Percentiles rank a stretch among this genome's conserved stretches.
Conservation (phyloP, 108 stramenopile species). For the Licmophora abbreviata region DNA sequence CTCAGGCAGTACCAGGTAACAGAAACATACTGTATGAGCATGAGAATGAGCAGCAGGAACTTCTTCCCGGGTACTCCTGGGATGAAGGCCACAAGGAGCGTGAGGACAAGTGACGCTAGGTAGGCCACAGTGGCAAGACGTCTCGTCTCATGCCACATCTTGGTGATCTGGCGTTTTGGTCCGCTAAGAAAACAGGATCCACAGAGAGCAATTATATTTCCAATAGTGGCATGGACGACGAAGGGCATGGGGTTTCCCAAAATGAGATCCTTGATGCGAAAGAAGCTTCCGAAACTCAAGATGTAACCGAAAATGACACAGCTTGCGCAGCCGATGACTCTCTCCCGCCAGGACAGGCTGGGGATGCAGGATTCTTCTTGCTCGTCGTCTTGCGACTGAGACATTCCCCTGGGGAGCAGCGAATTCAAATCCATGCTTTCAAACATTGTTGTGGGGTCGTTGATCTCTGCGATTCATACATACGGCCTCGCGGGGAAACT, state of each 20-base stretch:
- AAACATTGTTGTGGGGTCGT: neutral
- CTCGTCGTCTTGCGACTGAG: neutral
- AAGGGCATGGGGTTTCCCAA: conserved; percentile 34
- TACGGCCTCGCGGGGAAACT: too few relatives aligned
- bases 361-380: conserved; percentile 14
- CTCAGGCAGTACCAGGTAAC: conserved; percentile 49
- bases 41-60: conserved; percentile 29
- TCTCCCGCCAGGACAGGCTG: conserved; percentile 25
- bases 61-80: conserved; percentile 17
- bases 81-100: conserved; percentile 24
- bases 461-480: too few relatives aligned
- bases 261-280: conserved; percentile 35
- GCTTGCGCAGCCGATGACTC: conserved; percentile 43
- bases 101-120: conserved; percentile 25
- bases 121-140: conserved; percentile 31
- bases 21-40: conserved; percentile 41
- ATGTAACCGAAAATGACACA: conserved; percentile 56
- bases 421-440: conserved; percentile 4
- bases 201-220: conserved; percentile 42
- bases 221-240: conserved; percentile 41
- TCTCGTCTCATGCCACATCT: conserved; percentile 40
- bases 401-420: neutral
- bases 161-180: conserved; percentile 31
- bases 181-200: conserved; percentile 53
- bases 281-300: conserved; percentile 38